These are phyloP conservation scores for Boletus pseudo-olivaceus DNA, from an alignment of 768 basidiomycete species.

Conservation along the genomic window DNA sequence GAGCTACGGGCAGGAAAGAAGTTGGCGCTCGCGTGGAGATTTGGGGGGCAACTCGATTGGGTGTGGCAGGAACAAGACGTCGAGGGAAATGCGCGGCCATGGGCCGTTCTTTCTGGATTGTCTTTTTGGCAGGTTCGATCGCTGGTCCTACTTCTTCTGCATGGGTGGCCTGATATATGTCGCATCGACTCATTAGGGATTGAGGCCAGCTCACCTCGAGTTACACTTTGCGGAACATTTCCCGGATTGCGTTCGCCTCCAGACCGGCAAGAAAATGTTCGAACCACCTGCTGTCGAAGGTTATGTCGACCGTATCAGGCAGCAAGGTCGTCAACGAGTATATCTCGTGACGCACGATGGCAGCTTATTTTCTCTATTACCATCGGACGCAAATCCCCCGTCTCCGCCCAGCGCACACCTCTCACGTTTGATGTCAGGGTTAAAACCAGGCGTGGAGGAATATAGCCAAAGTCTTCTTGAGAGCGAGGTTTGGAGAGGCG, in stretches of 20 bases:
- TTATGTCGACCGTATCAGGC: constrained; percentile 69
- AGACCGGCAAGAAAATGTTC: constrained; percentile 43
- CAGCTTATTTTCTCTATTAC: constrained; percentile 58
- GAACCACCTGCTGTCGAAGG: constrained; percentile 88
- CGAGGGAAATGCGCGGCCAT: constrained; percentile 56
- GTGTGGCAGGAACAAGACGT: constrained; percentile 70
- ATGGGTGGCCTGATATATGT: constrained; percentile 11
- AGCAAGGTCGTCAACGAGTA: constrained; percentile 52
- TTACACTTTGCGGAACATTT: constrained; percentile 72
- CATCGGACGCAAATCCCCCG: constrained; percentile 61
- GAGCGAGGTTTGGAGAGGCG: constrained; percentile 59
- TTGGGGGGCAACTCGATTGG: constrained; percentile 79
- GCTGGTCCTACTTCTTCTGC: neutral
- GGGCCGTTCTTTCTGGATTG: constrained; percentile 74
- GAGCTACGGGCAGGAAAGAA: constrained; percentile 51
- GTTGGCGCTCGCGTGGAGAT: constrained; percentile 77
- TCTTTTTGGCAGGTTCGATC: constrained; percentile 63
- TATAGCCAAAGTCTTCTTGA: constrained; percentile 39
- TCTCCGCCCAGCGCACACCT: constrained; percentile 55
- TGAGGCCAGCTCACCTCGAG: constrained; percentile 56
- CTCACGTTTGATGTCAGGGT: constrained; percentile 26
- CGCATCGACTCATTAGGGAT: constrained; percentile 28
- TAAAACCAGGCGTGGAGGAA: constrained; percentile 25
- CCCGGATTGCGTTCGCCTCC: constrained; percentile 42
- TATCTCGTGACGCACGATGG: constrained; percentile 76